These are phyloP conservation scores for Diplodia scrobiculata DNA, from an alignment of 2,329 filamentous ascomycete species.

Conservation along the genomic window DNA sequence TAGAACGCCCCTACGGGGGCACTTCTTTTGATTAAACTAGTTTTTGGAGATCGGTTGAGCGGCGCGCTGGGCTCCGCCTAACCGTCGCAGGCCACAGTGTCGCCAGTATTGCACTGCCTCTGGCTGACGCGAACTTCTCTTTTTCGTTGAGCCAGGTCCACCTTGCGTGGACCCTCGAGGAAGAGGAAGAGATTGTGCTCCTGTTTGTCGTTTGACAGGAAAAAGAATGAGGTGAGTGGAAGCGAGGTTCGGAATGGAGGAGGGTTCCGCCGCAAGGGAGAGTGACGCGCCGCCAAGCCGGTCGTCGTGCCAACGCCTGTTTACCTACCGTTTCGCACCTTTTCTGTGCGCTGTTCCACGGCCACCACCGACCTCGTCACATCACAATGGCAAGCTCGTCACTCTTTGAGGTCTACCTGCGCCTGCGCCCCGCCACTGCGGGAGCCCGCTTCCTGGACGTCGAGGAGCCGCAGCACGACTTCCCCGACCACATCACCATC, in stretches of 20 bases:
- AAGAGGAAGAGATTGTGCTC: neutral
- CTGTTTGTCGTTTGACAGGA: too few species aligned
- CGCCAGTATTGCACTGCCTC: constrained; percentile 3
- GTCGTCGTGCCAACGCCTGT: constrained; percentile 17
- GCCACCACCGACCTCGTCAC: constrained; percentile 1
- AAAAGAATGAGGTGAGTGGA: too few species aligned
- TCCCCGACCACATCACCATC: constrained; percentile 56
- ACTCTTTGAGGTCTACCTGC: constrained; percentile 89
- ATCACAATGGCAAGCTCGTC: constrained; percentile 50
- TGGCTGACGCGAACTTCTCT: neutral
- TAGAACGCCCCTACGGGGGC: neutral
- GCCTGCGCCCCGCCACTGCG: constrained; percentile 60
- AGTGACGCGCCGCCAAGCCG: neutral
- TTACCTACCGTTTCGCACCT: neutral
- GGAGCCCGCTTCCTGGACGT: constrained; percentile 76
- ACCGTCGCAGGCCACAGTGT: neutral
- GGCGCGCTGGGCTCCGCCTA: neutral
- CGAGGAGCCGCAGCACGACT: constrained; percentile 54
- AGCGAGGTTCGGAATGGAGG: neutral
- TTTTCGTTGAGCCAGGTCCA: neutral
- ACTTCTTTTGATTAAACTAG: neutral
- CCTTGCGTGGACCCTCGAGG: neutral
- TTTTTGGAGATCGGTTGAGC: neutral
- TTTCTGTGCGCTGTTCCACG: neutral
- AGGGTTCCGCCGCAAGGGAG: neutral